phyloP scores from a whole-genome alignment of 768 basidiomycete species.

The Tylopilus cervinicoccineus region DNA sequence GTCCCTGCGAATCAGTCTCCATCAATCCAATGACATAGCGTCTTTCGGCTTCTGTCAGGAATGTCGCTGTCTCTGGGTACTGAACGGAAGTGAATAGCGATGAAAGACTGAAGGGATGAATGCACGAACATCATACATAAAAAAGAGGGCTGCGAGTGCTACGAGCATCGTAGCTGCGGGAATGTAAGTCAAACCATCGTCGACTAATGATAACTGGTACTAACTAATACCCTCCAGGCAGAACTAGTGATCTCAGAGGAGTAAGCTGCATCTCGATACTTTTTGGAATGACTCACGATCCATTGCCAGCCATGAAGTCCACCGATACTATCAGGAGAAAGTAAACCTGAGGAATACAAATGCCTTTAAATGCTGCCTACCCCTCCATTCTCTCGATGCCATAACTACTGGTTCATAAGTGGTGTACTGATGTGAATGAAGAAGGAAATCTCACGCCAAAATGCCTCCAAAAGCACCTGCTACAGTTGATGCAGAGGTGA shows the following conservation, averaged over 20 bases:
- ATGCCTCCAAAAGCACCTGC: constrained; percentile 49
- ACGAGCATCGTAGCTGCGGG: constrained; percentile 7
- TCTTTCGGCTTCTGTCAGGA: constrained; percentile 37
- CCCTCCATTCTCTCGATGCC: constrained; percentile 33
- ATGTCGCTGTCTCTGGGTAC: constrained; percentile 12
- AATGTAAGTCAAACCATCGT: background rate
- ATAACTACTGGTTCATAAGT: constrained; percentile 27
- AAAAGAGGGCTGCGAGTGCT: constrained; percentile 35
- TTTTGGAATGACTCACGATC: constrained; percentile 29
- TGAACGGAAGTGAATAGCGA: constrained; percentile 2
- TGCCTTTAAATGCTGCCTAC: constrained; percentile 14
- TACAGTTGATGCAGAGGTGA: constrained; percentile 54
- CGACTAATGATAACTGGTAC: background rate
- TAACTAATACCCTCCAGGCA: constrained; percentile 27
- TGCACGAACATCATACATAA: constrained; percentile 46
- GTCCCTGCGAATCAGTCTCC: constrained; percentile 39
- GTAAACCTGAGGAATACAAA: background rate
- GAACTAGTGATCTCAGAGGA: constrained; percentile 22
- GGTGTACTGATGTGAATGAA: background rate
- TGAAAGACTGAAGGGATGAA: background rate
- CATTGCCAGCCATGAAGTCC: constrained; percentile 37
- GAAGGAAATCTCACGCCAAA: constrained; percentile 34
- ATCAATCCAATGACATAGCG: constrained; percentile 36
- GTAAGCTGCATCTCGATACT: background rate
- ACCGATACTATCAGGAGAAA: constrained; percentile 16